Evolutionary conservation across 1,284 basidiomycete species (phyloP), one percentile per base, ranked within the genome.

Genomic region (Ustilago loliicola): DNA sequence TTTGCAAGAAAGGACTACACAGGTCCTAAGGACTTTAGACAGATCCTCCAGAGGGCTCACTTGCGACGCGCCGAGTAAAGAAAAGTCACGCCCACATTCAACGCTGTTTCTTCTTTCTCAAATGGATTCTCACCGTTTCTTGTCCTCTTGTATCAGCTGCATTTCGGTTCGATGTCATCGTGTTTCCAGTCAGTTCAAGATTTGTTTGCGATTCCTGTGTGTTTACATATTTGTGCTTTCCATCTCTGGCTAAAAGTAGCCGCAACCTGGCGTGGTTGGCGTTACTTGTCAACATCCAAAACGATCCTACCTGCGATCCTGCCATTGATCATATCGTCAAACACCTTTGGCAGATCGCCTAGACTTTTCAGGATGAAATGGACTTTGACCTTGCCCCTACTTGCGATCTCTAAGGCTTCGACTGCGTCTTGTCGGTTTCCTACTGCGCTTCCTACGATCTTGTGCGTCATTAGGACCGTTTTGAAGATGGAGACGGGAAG

Each of bases 401-500:
- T 89, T 13, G 92, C 93, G 34, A 94, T 90, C 2, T 90, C 89
- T 29, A 94, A 86, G 1, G 93, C 92, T 61, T 85, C 82, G 29
- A 75, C 60, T 15, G 79, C 79, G 38, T 86, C 82, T 45, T 74
- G 76, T 10, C 80, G 72, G 59, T 84, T 86, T 8, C 91, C 93
- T 55, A 94, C 92, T 82, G 93, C 93, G 2, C 91, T 92, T 7
- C 92, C 92, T 64, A 91, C 88, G 83, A 94, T 91, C 72, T 88
- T 90, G 79, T 93, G 91, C 80, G 88, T 89, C 87, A 90, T 61
- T 17, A 80, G 64, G n/a, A 84, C 84, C 52, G 72, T 79, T 88
- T 90, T 92, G 89, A 94, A 94, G 78, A 94, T 92, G 32, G 91
- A 90, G 0, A 91, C 89, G n/a, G 90, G 88, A 15, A 93, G 87